Base-by-base conservation (phyloP, 1,284 basidiomycete species). In the Anthracocystis panici-leucophaei region DNA sequence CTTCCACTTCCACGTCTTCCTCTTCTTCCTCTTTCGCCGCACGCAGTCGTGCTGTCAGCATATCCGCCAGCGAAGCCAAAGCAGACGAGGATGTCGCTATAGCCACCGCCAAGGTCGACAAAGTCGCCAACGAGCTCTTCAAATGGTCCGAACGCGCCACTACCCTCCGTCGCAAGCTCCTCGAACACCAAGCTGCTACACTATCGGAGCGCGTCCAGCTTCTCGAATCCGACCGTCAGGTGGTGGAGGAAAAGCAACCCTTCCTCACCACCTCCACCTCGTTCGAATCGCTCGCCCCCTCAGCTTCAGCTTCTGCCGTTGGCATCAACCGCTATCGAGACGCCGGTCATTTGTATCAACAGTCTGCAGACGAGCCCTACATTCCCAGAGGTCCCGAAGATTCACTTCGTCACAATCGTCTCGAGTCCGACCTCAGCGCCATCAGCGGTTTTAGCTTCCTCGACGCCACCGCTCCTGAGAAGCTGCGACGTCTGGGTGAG, bases 151-250 rank as follows among this genome's bases (percentile, higher is more conserved):
- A 80, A 3, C 59, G 67, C 18, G 77, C 77, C 35, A 56, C 57
- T n/a, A 27, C 40, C 20, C 48, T 78, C 38, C 55, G 76, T 27
- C 63, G 77, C 42, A 66, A 45, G 49, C 56, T 81, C 9, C 74
- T 80, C 27, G 78, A 81, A 53, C 80, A 81, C 40, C 76, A 80
- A 50, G 75, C 78, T 8, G 74, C 67, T 41, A 69, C 77, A 14
- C 74, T 81, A 7, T 70, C 74, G 14, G 59, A 67, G 14, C 76
- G 80, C 5, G 65, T 81, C 10, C 57, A 65, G 2, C 50, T 44
- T n/a, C 69, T 80, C 49, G 79, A 80, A 45, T 61, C 59, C 21
- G 64, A 76, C 45, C 74, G 61, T 6, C 63, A 68, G 25, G 46
- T 66, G 35, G 59, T 65, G 46, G 67, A 75, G 27, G 66, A 69